These are phyloP conservation scores for Chamaenerion angustifolium DNA, from an alignment of 345 rosid species.

Conservation along the genomic window DNA sequence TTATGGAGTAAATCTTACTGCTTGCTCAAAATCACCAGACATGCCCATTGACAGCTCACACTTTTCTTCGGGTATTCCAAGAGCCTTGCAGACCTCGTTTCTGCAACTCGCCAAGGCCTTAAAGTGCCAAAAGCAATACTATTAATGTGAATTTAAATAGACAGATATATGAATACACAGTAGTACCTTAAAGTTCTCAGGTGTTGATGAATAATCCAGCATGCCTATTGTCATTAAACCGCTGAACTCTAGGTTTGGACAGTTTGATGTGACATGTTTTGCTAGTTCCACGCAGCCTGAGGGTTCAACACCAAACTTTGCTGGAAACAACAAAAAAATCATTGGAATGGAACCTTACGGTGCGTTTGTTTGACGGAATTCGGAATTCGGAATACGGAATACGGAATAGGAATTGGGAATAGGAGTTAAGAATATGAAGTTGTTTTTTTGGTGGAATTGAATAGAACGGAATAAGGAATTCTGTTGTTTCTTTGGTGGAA, in stretches of 20 bases:
- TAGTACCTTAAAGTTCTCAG: conserved; percentile 85
- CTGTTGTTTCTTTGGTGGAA: too few species aligned
- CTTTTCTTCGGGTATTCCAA: conserved; percentile 67
- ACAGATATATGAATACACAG: conserved; percentile 3
- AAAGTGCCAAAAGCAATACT: conserved; percentile 2
- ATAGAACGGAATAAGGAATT: too few species aligned
- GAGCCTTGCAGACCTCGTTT: conserved; percentile 73
- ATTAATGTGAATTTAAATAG: not conserved
- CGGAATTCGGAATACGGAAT: too few species aligned
- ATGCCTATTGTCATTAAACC: conserved; percentile 97
- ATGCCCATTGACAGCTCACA: conserved; percentile 98
- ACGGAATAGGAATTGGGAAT: too few species aligned
- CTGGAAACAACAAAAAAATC: too few species aligned
- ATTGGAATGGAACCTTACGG: too few species aligned
- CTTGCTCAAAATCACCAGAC: conserved; percentile 87
- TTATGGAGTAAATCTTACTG: conserved; percentile 36
- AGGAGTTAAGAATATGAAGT: too few species aligned
- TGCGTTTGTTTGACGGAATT: too few species aligned
- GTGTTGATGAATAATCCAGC: conserved; percentile 84
- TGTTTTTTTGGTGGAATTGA: too few species aligned
- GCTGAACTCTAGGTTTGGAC: conserved; percentile 67
- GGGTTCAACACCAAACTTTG: conserved; percentile 86
- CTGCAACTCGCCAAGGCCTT: conserved; percentile 81
- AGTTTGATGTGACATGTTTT: conserved; percentile 43
- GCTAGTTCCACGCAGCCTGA: conserved; percentile 72